Percentiles rank a stretch among this genome's conserved stretches.
phyloP scores from a whole-genome alignment of 768 basidiomycete genomes.

The Russula lepida region DNA sequence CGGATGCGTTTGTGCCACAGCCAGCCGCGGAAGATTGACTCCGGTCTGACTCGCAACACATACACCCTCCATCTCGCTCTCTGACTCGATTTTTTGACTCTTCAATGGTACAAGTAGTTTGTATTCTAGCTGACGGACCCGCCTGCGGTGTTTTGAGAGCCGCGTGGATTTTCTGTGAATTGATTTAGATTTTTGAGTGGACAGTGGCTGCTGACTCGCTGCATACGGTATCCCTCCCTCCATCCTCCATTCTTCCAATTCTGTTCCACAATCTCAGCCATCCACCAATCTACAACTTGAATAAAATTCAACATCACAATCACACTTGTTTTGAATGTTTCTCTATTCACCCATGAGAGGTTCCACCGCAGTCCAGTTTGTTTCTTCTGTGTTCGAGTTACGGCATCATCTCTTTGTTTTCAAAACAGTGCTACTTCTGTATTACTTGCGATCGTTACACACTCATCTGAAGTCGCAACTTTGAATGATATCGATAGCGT shows the following conservation, averaged over 20 bases:
- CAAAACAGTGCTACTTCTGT: background rate
- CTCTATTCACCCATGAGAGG: background rate
- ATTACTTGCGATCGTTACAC: background rate
- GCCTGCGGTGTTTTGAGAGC: background rate
- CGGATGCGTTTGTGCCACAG: conserved; percentile 22
- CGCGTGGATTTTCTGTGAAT: conserved; percentile 1
- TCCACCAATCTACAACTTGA: background rate
- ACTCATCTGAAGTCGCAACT: background rate
- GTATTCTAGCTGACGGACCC: background rate
- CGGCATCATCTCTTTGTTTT: background rate
- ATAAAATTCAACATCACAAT: background rate
- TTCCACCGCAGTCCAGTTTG: too few species aligned
- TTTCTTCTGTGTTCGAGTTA: background rate
- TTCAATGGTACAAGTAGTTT: background rate
- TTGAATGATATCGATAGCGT: background rate
- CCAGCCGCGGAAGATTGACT: conserved; percentile 19
- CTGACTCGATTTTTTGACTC: background rate
- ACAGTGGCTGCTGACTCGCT: background rate
- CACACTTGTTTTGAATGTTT: background rate
- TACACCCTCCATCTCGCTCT: background rate
- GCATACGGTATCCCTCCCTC: background rate
- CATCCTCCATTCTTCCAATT: background rate
- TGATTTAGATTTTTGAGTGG: conserved; percentile 5
- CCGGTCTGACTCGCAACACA: conserved; percentile 7
- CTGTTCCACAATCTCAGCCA: background rate